A percentile compares a stretch with the other conserved stretches of the same genome.
phyloP scores from a whole-genome alignment of 1,284 basidiomycete genomes.

The Austroboletus novae-zelandiae region DNA sequence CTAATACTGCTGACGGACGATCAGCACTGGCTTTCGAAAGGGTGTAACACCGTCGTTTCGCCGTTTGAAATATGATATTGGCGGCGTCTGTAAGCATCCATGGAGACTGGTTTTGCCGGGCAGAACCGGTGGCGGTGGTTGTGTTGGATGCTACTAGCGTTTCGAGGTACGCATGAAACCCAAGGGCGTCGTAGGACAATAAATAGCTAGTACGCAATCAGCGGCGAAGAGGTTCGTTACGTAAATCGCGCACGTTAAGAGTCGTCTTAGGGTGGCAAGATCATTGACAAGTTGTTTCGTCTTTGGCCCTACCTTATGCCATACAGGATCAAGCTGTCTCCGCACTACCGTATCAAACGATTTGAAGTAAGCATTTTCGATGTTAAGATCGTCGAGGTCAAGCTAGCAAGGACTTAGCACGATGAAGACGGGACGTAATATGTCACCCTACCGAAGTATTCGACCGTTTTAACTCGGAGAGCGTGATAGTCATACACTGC shows the following conservation, averaged over 20 bases:
- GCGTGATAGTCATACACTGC: slow-evolving; percentile 91
- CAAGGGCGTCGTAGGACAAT: slow-evolving; percentile 87
- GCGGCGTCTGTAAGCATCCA: slow-evolving; percentile 94
- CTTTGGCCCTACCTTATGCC: slow-evolving; percentile 93
- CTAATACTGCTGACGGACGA: slow-evolving; percentile 12
- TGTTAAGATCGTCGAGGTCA: slow-evolving; percentile 90
- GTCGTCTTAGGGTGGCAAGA: slow-evolving; percentile 79
- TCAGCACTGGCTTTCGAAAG: slow-evolving; percentile 39
- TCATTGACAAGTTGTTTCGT: slow-evolving; percentile 93
- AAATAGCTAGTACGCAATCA: slow-evolving; percentile 50
- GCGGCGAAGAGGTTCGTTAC: background rate
- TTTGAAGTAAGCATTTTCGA: slow-evolving; percentile 93
- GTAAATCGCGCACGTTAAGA: slow-evolving; percentile 63
- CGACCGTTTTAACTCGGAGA: slow-evolving; percentile 88
- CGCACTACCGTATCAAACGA: slow-evolving; percentile 92
- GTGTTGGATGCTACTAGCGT: slow-evolving; percentile 81
- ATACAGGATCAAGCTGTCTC: slow-evolving; percentile 87
- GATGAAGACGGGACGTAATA: background rate
- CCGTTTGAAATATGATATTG: slow-evolving; percentile 83
- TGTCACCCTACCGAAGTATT: slow-evolving; percentile 58
- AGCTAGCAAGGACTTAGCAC: slow-evolving; percentile 49
- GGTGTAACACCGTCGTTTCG: slow-evolving; percentile 76
- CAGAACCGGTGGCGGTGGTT: slow-evolving; percentile 45
- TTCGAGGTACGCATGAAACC: slow-evolving; percentile 91
- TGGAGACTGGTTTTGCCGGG: slow-evolving; percentile 67